phyloP scores from a whole-genome alignment of 2,329 filamentous ascomycete genomes.

The Tolypocladium paradoxum region DNA sequence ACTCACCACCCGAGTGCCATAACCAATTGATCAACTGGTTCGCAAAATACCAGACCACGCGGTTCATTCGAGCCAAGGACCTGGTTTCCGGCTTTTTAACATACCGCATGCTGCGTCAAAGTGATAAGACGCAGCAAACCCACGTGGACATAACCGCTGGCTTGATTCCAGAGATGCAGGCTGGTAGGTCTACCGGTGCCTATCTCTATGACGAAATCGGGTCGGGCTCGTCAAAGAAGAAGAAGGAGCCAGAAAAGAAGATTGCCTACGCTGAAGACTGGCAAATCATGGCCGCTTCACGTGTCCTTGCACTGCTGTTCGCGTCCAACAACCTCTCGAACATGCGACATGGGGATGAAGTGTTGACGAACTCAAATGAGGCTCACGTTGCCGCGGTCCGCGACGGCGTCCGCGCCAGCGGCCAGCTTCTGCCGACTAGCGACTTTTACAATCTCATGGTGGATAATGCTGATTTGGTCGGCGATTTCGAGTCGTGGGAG shows the following conservation, averaged over 20 bases:
- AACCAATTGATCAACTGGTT: slow-evolving; percentile 71
- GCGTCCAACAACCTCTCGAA: slow-evolving; percentile 58
- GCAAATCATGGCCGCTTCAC: slow-evolving; percentile 74
- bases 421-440: slow-evolving; percentile 65
- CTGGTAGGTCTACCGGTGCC: slow-evolving; percentile 49
- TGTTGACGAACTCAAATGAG: slow-evolving; percentile 11
- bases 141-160: slow-evolving; percentile 52
- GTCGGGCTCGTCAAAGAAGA: slow-evolving; percentile 38
- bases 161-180: slow-evolving; percentile 62
- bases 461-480: slow-evolving; percentile 75
- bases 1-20: slow-evolving; percentile 65
- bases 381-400: slow-evolving; percentile 10
- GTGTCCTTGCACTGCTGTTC: slow-evolving; percentile 72
- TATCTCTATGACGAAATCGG: slow-evolving; percentile 71
- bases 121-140: slow-evolving; percentile 52
- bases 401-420: slow-evolving; percentile 26
- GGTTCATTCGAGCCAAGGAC: slow-evolving; percentile 66
- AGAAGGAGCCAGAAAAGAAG: slow-evolving; percentile 42
- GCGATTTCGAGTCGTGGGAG: slow-evolving; percentile 85
- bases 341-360: slow-evolving; percentile 22
- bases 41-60: slow-evolving; percentile 53
- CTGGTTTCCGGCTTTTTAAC: slow-evolving; percentile 69
- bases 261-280: slow-evolving; percentile 72
- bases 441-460: slow-evolving; percentile 83
- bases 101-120: slow-evolving; percentile 63